These are phyloP conservation scores for Garcia nutans DNA, from an alignment of 345 rosid genomes.

Conservation along the genomic window DNA sequence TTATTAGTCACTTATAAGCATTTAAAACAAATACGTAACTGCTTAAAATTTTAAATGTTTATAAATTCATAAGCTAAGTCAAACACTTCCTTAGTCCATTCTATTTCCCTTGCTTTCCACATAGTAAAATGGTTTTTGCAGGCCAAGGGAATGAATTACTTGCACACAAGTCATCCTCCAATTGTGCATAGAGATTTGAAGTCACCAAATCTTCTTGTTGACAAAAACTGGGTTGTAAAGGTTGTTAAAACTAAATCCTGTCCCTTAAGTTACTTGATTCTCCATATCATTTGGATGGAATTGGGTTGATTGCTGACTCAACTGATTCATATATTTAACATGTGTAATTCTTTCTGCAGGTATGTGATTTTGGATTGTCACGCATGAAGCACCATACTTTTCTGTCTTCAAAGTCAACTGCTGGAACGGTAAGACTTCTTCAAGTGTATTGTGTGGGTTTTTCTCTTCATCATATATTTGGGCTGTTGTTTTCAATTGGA, in stretches of 20 bases:
- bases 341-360: constrained; percentile 40
- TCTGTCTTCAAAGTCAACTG: constrained; percentile 90
- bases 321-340: neutral
- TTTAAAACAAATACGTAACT: too few relatives aligned
- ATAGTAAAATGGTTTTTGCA: constrained; percentile 26
- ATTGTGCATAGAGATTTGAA: constrained; percentile 97
- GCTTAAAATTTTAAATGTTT: too few relatives aligned
- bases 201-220: constrained; percentile 95
- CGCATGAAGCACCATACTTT: constrained; percentile 88
- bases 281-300: neutral
- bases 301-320: neutral
- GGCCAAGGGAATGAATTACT: constrained; percentile 97
- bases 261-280: neutral
- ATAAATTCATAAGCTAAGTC: too few relatives aligned
- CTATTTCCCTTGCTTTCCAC: constrained; percentile 11
- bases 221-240: constrained; percentile 96
- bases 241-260: constrained; percentile 29
- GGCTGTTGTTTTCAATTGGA: neutral
- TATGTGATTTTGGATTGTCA: constrained; percentile 95
- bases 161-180: constrained; percentile 91
- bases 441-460: neutral
- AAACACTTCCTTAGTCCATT: too few relatives aligned
- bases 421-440: constrained; percentile 71
- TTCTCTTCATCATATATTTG: neutral
- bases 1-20: too few relatives aligned